Evolutionary conservation across 306 rosid genomes (phyloP), one percentile per base, ranked within the genome.

Genomic region (Gastrolobium villosum): DNA sequence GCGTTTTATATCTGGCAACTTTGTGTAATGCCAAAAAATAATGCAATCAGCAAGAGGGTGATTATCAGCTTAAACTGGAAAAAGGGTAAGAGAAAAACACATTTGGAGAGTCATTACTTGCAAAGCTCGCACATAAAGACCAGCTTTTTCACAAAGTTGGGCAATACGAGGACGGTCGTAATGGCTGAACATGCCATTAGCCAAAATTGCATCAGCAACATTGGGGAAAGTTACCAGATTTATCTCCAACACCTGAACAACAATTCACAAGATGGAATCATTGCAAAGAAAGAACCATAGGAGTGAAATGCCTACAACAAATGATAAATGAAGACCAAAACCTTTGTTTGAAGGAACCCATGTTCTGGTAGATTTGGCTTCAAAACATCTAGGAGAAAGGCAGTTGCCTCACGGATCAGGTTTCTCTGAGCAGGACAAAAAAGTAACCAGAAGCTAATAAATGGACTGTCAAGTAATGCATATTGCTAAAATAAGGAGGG

Each of bases 151-250:
- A 83, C 99, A 91, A 55, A 96, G 97, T 75, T 96, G 99, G 28
- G 94, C 99, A 79, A 93, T 70, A 59, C 98, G 97, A 74, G 99
- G 99, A 72, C 99, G 93, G 52, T 96, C 99, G 59, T 96, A 96
- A 81, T 96, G 98, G 85, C 97, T 91, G 83, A 96, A 96, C 99
- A 96, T 96, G 81, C 99, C 99, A 78, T 96, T 96, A 65, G 99
- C 99, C 81, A 96, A 86, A 78, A 96, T 96, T 37, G 99, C 99
- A 80, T 96, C 99, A 34, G 99, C 99, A 26, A 96, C 99, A 83
- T 93, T 96, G 26, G 99, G 99, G 72, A 93, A 96, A 49, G 98
- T 93, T 71, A 96, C 98, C 79, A 96, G 85, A 90, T 96, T 96
- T 87, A 96, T 93, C 81, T 96, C 99, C 78, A 96, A 85, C 76